These are phyloP conservation scores for Calonectria fujianensis DNA, from an alignment of 2,329 filamentous ascomycete genomes.

Conservation along the genomic window DNA sequence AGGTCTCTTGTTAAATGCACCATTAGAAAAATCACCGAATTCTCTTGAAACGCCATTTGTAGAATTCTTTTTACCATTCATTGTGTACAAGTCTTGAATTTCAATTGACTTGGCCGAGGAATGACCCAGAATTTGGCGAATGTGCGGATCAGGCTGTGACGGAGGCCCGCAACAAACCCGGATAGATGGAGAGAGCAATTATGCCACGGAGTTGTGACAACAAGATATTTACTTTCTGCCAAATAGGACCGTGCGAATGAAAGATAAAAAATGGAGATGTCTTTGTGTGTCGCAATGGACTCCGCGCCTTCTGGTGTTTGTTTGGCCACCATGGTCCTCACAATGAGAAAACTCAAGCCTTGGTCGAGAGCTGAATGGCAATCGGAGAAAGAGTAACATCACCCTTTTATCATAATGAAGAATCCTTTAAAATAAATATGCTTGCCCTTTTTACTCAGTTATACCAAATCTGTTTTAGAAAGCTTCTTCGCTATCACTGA, in stretches of 20 bases:
- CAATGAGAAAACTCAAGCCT: neutral
- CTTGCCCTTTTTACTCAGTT: neutral
- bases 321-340: neutral
- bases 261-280: neutral
- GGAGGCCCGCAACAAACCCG: neutral
- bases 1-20: neutral
- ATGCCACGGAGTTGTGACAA: neutral
- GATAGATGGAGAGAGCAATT: neutral
- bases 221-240: neutral
- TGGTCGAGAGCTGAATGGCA: neutral
- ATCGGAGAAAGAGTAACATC: neutral
- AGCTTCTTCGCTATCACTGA: no score
- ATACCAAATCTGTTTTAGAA: neutral
- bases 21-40: conserved; percentile 3
- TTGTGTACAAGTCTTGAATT: neutral
- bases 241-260: neutral
- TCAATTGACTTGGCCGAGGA: neutral
- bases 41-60: neutral
- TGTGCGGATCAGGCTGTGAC: neutral
- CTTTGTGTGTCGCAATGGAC: neutral
- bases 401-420: neutral
- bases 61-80: neutral
- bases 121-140: neutral
- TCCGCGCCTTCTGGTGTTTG: neutral
- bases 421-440: neutral